Conservation (phyloP, 352 stramenopile genomes). For the Pythium brassicae region DNA sequence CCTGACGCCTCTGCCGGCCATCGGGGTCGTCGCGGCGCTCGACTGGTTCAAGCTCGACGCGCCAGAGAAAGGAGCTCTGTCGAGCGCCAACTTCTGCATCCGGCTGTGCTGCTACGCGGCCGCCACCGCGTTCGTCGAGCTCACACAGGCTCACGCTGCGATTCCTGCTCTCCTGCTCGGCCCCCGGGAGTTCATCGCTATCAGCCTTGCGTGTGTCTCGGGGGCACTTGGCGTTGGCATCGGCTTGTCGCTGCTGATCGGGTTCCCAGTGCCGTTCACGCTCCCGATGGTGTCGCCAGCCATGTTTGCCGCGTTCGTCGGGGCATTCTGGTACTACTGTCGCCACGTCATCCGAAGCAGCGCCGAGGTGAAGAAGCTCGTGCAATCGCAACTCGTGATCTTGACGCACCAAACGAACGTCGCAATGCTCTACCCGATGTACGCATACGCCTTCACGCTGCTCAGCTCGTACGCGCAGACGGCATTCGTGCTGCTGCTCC, state of each 20-base stretch:
- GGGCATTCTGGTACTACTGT: slow-evolving; percentile 2
- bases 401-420: slow-evolving; percentile 5
- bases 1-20: not conserved
- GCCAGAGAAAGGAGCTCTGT: not conserved
- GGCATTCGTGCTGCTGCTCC: slow-evolving; percentile 21
- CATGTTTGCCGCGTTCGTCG: slow-evolving; percentile 6
- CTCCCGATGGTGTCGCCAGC: slow-evolving; percentile 19
- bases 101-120: not conserved
- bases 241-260: not conserved
- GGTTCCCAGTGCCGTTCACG: slow-evolving; percentile 30
- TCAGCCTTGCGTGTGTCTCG: not conserved
- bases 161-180: not conserved
- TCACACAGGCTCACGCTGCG: not conserved
- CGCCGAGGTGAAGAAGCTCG: slow-evolving; percentile 7
- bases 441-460: slow-evolving; percentile 23
- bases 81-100: not conserved
- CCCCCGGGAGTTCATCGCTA: not conserved
- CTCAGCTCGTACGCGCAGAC: slow-evolving; percentile 8
- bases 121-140: not conserved
- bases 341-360: slow-evolving; percentile 7
- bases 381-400: not conserved
- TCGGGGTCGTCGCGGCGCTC: not conserved
- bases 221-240: not conserved
- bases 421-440: slow-evolving; percentile 23
- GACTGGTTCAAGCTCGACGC: not conserved